Base-by-base conservation (phyloP, 495 filamentous ascomycete genomes). In the Penicillium waksmanii region DNA sequence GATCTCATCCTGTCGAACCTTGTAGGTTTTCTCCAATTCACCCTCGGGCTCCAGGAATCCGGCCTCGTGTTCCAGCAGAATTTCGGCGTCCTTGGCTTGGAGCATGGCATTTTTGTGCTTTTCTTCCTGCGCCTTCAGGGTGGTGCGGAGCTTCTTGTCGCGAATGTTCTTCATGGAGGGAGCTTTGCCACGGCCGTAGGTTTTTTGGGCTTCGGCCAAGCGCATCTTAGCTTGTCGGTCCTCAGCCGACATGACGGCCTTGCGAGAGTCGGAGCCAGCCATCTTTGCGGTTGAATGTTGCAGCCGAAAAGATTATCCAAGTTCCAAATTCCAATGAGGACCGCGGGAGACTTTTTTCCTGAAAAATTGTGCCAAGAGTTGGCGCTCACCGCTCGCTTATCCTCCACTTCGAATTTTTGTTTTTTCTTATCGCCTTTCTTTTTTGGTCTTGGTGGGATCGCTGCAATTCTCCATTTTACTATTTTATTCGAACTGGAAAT, bases 81-180 rank as follows among this genome's bases (percentile, higher is more conserved):
- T 96, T 78, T 98, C 96, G 6, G 93, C 92, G 85, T 98, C 93
- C 70, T 93, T 92, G 5, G 94, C 91, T 69, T 87, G 86, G 9
- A 95, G 72, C 0, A 88, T 75, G 2, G 93, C 93, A 66, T 87
- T 83, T 71, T 93, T 85, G 74, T 93, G 93, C 70, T 91, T 93
- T 49, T 75, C 76, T 67, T 98, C 95, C 49, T 97, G 81, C 13
- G 78, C 79, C 61, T 84, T 86, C 5, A 98, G 79, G 65, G 90
- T 96, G 3, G 85, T 83, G 35, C 92, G 87, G 35, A 97, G 79
- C 68, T 97, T 98, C 80, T 91, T 96, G 80, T 98, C 93, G 62
- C 84, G 88, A 36, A 87, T 70, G 12, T 60, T 75, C 54, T 81
- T 77, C n/a, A 77, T 73, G 2, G 72, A 61, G 57, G 94, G 87